Evolutionary conservation across 2,329 filamentous ascomycete species (phyloP).

Genomic region (Aspergillus eucalypticola): DNA sequence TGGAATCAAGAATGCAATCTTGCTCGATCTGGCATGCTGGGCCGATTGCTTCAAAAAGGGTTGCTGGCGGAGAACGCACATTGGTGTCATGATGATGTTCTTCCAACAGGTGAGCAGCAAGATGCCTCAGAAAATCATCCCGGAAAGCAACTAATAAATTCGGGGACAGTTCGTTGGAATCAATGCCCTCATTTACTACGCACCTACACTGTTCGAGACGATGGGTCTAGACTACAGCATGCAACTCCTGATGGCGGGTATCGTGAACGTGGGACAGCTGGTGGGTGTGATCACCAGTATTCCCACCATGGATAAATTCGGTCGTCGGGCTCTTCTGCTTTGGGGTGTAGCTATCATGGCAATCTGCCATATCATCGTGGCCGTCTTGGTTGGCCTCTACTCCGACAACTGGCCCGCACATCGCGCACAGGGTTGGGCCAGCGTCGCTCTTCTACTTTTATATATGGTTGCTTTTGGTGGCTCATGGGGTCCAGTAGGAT

Average conservation of each 20-base stretch:
- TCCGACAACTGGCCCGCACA: conserved; percentile 54
- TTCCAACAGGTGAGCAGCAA: conserved; percentile 52
- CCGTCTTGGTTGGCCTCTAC: conserved; percentile 56
- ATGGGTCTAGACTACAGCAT: conserved; percentile 48
- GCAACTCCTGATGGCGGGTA: conserved; percentile 56
- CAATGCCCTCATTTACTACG: conserved; percentile 62
- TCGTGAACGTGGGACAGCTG: conserved; percentile 54
- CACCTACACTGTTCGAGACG: conserved; percentile 59
- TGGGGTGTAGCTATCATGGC: conserved; percentile 49
- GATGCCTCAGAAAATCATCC: neutral
- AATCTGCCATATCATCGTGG: conserved; percentile 53
- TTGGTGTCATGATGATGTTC: conserved; percentile 57
- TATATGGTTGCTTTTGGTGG: conserved; percentile 65
- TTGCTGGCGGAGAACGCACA: conserved; percentile 53
- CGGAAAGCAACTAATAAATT: conserved; percentile 1
- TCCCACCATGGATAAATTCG: conserved; percentile 52
- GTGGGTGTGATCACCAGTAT: conserved; percentile 50
- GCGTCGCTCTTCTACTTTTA: conserved; percentile 61
- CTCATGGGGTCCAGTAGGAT: conserved; percentile 56
- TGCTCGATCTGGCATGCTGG: conserved; percentile 53
- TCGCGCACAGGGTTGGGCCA: conserved; percentile 54
- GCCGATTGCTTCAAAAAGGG: conserved; percentile 53
- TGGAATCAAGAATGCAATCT: conserved; percentile 38
- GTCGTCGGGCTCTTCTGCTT: conserved; percentile 50
- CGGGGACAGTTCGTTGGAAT: conserved; percentile 49